Evolutionary conservation across 2,329 filamentous ascomycete species (phyloP).

Genomic region (Diaporthe sp.): DNA sequence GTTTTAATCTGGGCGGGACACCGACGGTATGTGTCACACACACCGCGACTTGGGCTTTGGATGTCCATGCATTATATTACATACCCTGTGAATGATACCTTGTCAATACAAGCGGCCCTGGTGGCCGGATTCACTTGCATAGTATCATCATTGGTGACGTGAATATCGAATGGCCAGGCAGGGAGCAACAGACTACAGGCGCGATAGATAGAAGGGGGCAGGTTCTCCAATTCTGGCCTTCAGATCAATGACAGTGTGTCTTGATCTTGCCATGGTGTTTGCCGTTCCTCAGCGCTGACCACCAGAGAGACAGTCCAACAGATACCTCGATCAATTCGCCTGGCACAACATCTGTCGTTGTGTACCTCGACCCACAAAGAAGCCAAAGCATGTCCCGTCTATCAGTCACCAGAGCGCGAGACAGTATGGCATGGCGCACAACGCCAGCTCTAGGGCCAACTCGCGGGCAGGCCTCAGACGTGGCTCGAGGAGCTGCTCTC

Average conservation of each 20-base stretch:
- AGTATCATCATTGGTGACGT: too few species aligned
- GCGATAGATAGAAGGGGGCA: not conserved
- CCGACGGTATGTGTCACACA: not conserved
- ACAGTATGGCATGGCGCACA: slow-evolving; percentile 5
- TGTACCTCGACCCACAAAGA: not conserved
- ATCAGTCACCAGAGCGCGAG: slow-evolving; percentile 6
- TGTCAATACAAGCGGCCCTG: slow-evolving; percentile 21
- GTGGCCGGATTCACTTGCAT: not conserved
- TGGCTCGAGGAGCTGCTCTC: slow-evolving; percentile 30
- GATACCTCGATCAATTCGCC: not conserved
- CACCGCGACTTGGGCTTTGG: not conserved
- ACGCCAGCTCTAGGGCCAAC: slow-evolving; percentile 6
- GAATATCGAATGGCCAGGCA: not conserved
- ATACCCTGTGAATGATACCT: slow-evolving; percentile 19
- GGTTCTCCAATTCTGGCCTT: too few species aligned
- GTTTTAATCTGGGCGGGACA: not conserved
- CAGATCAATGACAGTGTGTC: not conserved
- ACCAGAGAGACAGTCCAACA: not conserved
- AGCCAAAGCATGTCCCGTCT: not conserved
- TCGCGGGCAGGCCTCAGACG: slow-evolving; percentile 6
- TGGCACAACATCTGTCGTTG: not conserved
- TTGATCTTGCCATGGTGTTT: too few species aligned
- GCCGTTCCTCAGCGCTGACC: not conserved
- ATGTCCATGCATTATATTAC: slow-evolving; percentile 5
- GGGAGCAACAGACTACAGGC: not conserved